Base-by-base conservation (phyloP, 495 filamentous ascomycete species). In the Talaromyces nanjingensis region DNA sequence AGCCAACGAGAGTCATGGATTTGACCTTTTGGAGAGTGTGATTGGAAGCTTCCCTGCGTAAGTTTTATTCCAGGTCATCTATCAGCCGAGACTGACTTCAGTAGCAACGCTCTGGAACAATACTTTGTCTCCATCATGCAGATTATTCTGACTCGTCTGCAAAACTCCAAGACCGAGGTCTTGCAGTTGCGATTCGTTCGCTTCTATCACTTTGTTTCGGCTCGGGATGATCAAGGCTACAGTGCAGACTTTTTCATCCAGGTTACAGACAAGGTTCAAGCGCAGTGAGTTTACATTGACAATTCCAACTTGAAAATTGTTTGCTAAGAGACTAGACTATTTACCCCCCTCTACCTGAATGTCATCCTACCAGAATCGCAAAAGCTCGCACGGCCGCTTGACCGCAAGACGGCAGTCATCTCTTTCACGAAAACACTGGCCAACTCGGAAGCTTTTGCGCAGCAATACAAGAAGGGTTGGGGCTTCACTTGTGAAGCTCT, bases 351-450 rank as follows among this genome's bases (percentile, higher is more conserved):
- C 62, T 98, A 98, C 75, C 80, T 90, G 3, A 85, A 78, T 47
- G 85, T 98, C 65, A 89, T 99, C 63, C 84, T 98, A 6, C 91
- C 92, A 1, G 89, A 90, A 56, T 96, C 94, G 3, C 86, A 91
- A 71, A 90, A 91, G 73, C 84, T 98, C n/a, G 84, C 87, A 4
- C 85, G 90, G 16, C 92, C 96, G 0, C 73, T 89, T 37, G 96
- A 98, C 71, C 92, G 96, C 64, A 99, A 99, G 75, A 88, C 88
- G 2, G 96, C 93, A 9, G 92, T 97, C 22, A 80, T 98, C 53
- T 96, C 92, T 12, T 86, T 96, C 67, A 91, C 92, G 39, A 96
- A 94, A 77, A 94, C 91, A 5, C 77, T 98, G 39, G 85, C 90
- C 64, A 90, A 92, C 73, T 94, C 90, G 18, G 73, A 84, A 47